These are phyloP conservation scores for Piloderma croceum DNA, from an alignment of 768 basidiomycete species.

Conservation along the genomic window DNA sequence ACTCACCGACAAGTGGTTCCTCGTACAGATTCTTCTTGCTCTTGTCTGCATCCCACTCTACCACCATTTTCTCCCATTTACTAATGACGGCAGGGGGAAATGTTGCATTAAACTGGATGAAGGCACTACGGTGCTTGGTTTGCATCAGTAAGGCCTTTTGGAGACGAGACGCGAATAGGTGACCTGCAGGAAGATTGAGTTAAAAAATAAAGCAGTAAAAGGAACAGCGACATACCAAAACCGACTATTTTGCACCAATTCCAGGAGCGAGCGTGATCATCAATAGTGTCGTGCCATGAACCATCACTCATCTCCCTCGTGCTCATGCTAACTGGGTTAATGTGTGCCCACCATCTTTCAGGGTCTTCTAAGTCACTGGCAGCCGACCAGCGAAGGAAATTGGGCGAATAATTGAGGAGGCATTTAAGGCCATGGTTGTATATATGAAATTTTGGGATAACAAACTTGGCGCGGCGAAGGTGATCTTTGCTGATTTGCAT, in stretches of 20 bases:
- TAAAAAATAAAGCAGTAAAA: too few species aligned
- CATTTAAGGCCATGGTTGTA: background rate
- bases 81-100: too few species aligned
- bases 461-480: background rate
- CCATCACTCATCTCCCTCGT: conserved; percentile 1
- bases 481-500: background rate
- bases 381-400: background rate
- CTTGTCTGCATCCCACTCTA: too few species aligned
- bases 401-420: background rate
- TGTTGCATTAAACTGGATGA: too few species aligned
- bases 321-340: background rate
- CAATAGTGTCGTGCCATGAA: conserved; percentile 1
- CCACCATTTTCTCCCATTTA: too few species aligned
- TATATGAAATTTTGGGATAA: background rate
- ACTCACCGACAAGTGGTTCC: too few species aligned
- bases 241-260: conserved; percentile 23
- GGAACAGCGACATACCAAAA: conserved; percentile 13
- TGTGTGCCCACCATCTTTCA: background rate
- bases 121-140: too few species aligned
- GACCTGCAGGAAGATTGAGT: too few species aligned
- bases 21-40: too few species aligned
- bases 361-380: background rate
- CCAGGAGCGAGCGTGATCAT: conserved; percentile 12
- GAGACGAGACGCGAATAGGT: too few species aligned
- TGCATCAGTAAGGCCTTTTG: too few species aligned